A percentile compares a stretch with the other conserved stretches of the same genome.
Evolutionary conservation across 192 early-diverging fungal species (phyloP).

Genomic region (Coemansia sp.): DNA sequence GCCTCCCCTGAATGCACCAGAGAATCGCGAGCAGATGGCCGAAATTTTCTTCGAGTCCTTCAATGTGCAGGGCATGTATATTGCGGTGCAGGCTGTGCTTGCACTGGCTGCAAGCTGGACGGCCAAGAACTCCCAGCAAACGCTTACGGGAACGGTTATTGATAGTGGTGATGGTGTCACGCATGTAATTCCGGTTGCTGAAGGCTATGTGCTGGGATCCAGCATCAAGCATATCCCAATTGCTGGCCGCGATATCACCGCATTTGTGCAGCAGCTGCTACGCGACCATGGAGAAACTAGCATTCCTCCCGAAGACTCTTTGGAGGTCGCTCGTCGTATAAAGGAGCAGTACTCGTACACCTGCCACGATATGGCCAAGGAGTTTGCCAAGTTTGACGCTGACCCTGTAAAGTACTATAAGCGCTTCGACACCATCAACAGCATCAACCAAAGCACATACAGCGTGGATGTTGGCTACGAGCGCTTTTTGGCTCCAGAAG

Average conservation of each 20-base stretch:
- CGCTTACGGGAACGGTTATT: conserved; percentile 96
- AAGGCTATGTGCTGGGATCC: conserved; percentile 96
- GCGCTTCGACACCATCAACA: conserved; percentile 78
- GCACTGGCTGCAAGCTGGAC: conserved; percentile 96
- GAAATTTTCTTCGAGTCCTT: conserved; percentile 99
- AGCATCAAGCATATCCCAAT: conserved; percentile 99
- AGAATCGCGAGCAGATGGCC: conserved; percentile 98
- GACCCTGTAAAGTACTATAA: conserved; percentile 90
- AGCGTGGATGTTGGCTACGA: conserved; percentile 96
- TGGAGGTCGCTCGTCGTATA: conserved; percentile 91
- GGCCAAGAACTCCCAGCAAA: conserved; percentile 76
- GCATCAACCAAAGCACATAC: conserved; percentile 81
- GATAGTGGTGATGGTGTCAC: conserved; percentile 99
- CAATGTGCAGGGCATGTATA: conserved; percentile 95
- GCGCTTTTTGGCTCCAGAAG: conserved; percentile 97
- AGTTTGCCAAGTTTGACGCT: conserved; percentile 90
- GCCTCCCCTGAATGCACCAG: conserved; percentile 95
- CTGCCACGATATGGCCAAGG: conserved; percentile 94
- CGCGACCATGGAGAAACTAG: conserved; percentile 91
- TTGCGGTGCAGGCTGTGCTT: conserved; percentile 98
- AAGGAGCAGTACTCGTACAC: conserved; percentile 98
- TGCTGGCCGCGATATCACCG: conserved; percentile 96
- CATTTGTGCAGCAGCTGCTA: conserved; percentile 95
- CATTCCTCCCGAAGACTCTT: conserved; percentile 95
- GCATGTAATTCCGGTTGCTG: conserved; percentile 98